phyloP scores from a whole-genome alignment of 345 rosid genomes.

The Citrus mangshanensis region DNA sequence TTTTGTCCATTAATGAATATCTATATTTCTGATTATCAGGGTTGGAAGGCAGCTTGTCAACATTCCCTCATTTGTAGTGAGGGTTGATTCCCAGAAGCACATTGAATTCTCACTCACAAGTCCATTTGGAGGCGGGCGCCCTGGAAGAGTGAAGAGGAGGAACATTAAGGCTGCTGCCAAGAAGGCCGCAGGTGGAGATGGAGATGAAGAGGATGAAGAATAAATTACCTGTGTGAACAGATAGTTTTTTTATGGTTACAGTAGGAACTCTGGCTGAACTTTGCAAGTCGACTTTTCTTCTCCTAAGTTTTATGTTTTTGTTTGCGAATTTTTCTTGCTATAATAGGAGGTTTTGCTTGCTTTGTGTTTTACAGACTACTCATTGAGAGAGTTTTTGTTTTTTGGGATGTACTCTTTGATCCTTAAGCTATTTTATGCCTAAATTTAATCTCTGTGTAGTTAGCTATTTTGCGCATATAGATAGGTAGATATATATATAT shows the following conservation, averaged over 20 bases:
- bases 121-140: constrained; percentile 33
- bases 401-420: background rate
- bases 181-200: constrained; percentile 41
- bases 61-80: constrained; percentile 37
- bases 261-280: background rate
- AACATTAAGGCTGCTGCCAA: constrained; percentile 35
- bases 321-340: background rate
- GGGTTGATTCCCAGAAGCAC: constrained; percentile 39
- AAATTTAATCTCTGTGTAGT: too few species aligned
- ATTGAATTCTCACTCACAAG: constrained; percentile 32
- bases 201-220: constrained; percentile 40
- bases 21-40: constrained; percentile 4
- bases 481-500: too few species aligned
- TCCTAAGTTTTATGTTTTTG: background rate
- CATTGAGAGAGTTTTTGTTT: background rate
- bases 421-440: background rate
- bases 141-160: constrained; percentile 44
- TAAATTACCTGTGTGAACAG: background rate
- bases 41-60: constrained; percentile 44
- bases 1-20: background rate
- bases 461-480: too few species aligned
- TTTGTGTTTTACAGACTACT: background rate
- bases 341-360: constrained; percentile 1
- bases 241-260: background rate
- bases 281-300: background rate